Evolutionary conservation across 1,284 basidiomycete genomes (phyloP).

Genomic region (Athelia psychrophila): DNA sequence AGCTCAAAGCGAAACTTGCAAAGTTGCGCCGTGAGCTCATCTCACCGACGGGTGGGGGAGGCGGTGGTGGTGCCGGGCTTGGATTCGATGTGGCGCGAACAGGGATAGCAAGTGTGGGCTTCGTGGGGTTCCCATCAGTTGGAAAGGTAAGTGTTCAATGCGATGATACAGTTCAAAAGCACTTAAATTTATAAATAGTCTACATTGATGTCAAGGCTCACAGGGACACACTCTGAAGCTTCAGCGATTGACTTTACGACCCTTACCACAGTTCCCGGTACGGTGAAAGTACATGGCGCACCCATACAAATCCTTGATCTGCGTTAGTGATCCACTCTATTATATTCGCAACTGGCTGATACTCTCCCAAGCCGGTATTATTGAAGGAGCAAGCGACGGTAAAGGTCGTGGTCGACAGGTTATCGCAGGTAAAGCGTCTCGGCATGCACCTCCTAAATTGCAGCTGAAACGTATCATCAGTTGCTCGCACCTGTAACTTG

Average conservation of each 20-base stretch:
- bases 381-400: slow-evolving; percentile 98
- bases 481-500: slow-evolving; percentile 96
- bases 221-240: slow-evolving; percentile 96
- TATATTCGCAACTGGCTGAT: slow-evolving; percentile 6
- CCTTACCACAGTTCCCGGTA: slow-evolving; percentile 92
- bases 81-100: slow-evolving; percentile 98
- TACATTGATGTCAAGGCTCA: slow-evolving; percentile 96
- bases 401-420: slow-evolving; percentile 97
- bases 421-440: slow-evolving; percentile 68
- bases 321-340: slow-evolving; percentile 46
- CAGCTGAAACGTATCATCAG: slow-evolving; percentile 37
- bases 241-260: slow-evolving; percentile 99
- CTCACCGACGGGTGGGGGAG: slow-evolving; percentile 70
- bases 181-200: slow-evolving; percentile 54
- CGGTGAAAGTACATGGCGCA: slow-evolving; percentile 92
- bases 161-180: slow-evolving; percentile 32
- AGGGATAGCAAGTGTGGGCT: slow-evolving; percentile 95
- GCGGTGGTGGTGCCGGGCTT: slow-evolving; percentile 83
- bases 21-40: slow-evolving; percentile 96
- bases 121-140: slow-evolving; percentile 88
- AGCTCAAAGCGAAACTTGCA: slow-evolving; percentile 97
- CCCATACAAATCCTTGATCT: slow-evolving; percentile 87
- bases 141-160: slow-evolving; percentile 63
- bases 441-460: slow-evolving; percentile 26
- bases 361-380: slow-evolving; percentile 79